phyloP scores from a whole-genome alignment of 768 basidiomycete species.

The Tricholoma sp. region DNA sequence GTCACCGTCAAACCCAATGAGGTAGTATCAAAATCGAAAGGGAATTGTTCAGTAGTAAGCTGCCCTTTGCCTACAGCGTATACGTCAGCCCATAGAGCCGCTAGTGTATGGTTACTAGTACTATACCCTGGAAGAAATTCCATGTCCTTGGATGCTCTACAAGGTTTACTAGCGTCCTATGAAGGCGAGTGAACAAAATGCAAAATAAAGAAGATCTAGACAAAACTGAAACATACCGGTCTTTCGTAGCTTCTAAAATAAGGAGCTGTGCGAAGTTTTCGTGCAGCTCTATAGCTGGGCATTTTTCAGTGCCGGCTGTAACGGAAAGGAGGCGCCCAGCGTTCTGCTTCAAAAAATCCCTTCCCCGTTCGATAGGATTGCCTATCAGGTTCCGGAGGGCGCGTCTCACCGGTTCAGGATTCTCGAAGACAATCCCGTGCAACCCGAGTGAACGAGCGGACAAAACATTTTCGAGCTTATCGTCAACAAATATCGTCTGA shows the following conservation, averaged over 20 bases:
- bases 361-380: conserved; percentile 40
- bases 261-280: conserved; percentile 60
- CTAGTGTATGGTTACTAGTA: conserved; percentile 1
- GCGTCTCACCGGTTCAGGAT: conserved; percentile 34
- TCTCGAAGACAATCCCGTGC: conserved; percentile 48
- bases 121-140: conserved; percentile 54
- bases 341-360: conserved; percentile 33
- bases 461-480: conserved; percentile 54
- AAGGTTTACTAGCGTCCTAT: conserved; percentile 40
- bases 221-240: conserved; percentile 26
- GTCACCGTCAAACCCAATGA: conserved; percentile 46
- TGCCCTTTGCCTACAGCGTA: conserved; percentile 27
- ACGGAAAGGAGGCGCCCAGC: conserved; percentile 39
- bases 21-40: conserved; percentile 55
- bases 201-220: no score
- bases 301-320: conserved; percentile 28
- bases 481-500: conserved; percentile 52
- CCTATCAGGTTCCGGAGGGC: conserved; percentile 42
- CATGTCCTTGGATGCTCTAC: conserved; percentile 37
- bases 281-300: conserved; percentile 28
- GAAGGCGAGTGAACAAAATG: not conserved
- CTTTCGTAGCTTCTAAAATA: conserved; percentile 46
- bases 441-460: conserved; percentile 54
- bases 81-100: not conserved
- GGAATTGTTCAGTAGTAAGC: conserved; percentile 45